Conservation (phyloP, 1,284 basidiomycete species). For the Leccinum variabile region DNA sequence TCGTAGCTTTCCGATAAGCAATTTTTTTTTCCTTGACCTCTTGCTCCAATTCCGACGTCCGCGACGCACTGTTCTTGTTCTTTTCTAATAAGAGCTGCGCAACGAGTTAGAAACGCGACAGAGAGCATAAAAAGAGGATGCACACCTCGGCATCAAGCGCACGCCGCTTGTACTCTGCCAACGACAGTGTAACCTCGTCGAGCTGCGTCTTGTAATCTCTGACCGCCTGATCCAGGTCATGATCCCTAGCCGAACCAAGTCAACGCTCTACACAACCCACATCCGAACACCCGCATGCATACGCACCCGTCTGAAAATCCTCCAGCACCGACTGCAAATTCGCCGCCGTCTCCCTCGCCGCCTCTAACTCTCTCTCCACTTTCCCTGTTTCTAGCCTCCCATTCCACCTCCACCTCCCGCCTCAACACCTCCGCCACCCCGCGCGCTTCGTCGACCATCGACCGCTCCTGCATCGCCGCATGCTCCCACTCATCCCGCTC, state of each 20-base stretch:
- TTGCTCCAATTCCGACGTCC: constrained; percentile 74
- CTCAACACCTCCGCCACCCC: constrained; percentile 57
- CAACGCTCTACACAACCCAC: constrained; percentile 8
- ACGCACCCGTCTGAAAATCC: constrained; percentile 89
- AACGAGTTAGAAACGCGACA: constrained; percentile 9
- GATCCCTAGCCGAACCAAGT: constrained; percentile 53
- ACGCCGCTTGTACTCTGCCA: constrained; percentile 85
- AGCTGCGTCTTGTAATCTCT: constrained; percentile 81
- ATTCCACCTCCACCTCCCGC: constrained; percentile 67
- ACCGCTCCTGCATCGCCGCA: constrained; percentile 72
- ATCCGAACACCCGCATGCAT: background rate
- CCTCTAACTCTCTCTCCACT: constrained; percentile 58
- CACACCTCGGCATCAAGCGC: constrained; percentile 83
- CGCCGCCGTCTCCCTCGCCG: constrained; percentile 72
- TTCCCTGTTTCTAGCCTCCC: constrained; percentile 54
- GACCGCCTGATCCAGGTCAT: constrained; percentile 72
- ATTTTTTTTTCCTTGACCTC: constrained; percentile 92
- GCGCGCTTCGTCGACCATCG: constrained; percentile 67
- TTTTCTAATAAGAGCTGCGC: constrained; percentile 71
- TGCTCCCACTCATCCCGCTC: constrained; percentile 90
- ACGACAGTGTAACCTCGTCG: constrained; percentile 63
- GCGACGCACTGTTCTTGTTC: constrained; percentile 62
- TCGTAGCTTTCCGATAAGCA: constrained; percentile 88
- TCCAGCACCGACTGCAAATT: constrained; percentile 93
- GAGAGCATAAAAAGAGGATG: background rate